Conservation (phyloP, 768 basidiomycete species). For the Pleurotus tuber-regium region DNA sequence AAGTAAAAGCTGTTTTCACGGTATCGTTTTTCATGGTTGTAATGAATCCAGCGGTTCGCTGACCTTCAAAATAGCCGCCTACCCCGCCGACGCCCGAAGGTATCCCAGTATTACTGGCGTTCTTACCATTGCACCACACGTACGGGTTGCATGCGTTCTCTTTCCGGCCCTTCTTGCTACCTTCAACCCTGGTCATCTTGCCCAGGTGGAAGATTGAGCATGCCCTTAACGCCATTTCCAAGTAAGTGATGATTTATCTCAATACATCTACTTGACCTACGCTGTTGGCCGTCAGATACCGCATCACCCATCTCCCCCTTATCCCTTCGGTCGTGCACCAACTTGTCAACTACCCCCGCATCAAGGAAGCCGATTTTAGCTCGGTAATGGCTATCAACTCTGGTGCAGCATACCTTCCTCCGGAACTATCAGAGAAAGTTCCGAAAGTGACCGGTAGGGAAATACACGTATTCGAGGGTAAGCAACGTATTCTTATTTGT, state of each 20-base stretch:
- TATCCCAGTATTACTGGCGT: conserved; percentile 48
- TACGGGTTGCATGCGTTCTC: conserved; percentile 57
- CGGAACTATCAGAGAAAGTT: conserved; percentile 45
- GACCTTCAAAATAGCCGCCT: conserved; percentile 29
- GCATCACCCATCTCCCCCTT: conserved; percentile 44
- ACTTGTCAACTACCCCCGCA: conserved; percentile 54
- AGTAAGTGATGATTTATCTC: conserved; percentile 37
- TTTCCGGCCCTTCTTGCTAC: conserved; percentile 46
- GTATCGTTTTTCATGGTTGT: conserved; percentile 23
- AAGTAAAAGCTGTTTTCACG: conserved; percentile 28
- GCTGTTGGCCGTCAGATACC: conserved; percentile 40
- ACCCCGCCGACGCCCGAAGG: conserved; percentile 39
- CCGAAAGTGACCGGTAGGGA: conserved; percentile 31
- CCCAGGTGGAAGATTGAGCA: conserved; percentile 56
- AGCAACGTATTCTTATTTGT: conserved; percentile 7
- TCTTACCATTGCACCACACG: conserved; percentile 67
- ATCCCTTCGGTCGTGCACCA: conserved; percentile 69
- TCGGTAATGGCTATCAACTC: conserved; percentile 40
- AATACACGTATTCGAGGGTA: conserved; percentile 44
- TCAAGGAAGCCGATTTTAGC: conserved; percentile 50
- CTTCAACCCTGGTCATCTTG: conserved; percentile 51
- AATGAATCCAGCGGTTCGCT: neutral
- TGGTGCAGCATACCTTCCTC: conserved; percentile 71
- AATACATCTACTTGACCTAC: neutral
- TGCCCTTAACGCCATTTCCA: conserved; percentile 52